phyloP scores from a whole-genome alignment of 2,329 filamentous ascomycete species.

The Coleophoma cylindrospora region DNA sequence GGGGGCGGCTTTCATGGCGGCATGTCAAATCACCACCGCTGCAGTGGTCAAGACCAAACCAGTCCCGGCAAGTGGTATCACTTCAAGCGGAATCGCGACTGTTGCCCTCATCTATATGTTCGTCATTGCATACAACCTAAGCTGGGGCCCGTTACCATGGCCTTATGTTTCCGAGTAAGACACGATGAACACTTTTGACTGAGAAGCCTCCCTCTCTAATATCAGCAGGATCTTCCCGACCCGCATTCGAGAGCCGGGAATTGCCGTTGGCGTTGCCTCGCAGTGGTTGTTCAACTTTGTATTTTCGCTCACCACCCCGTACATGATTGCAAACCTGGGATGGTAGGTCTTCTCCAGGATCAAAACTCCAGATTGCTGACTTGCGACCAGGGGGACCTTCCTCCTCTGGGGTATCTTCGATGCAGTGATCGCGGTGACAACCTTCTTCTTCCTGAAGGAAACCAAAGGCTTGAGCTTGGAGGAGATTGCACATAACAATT shows the following conservation, averaged over 20 bases:
- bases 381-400: conserved; percentile 28
- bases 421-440: conserved; percentile 33
- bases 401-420: conserved; percentile 40
- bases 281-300: conserved; percentile 50
- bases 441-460: conserved; percentile 55
- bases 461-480: conserved; percentile 66
- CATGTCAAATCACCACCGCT: conserved; percentile 38
- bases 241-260: conserved; percentile 42
- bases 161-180: conserved; percentile 36
- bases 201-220: conserved; percentile 4
- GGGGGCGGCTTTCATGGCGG: conserved; percentile 38
- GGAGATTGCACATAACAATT: conserved; percentile 33
- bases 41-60: conserved; percentile 37
- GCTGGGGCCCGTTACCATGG: conserved; percentile 46
- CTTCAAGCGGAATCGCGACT: conserved; percentile 40
- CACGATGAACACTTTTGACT: conserved; percentile 17
- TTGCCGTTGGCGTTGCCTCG: conserved; percentile 43
- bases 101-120: conserved; percentile 50
- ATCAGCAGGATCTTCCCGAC: conserved; percentile 40
- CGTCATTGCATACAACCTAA: conserved; percentile 45
- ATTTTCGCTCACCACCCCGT: conserved; percentile 41
- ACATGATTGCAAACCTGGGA: conserved; percentile 41
- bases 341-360: conserved; percentile 22
- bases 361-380: background rate
- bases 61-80: conserved; percentile 25